Evolutionary conservation across 139 green algal genomes (phyloP), one percentile per base, ranked within the genome.

Genomic region (Spirogloea muscicola): DNA sequence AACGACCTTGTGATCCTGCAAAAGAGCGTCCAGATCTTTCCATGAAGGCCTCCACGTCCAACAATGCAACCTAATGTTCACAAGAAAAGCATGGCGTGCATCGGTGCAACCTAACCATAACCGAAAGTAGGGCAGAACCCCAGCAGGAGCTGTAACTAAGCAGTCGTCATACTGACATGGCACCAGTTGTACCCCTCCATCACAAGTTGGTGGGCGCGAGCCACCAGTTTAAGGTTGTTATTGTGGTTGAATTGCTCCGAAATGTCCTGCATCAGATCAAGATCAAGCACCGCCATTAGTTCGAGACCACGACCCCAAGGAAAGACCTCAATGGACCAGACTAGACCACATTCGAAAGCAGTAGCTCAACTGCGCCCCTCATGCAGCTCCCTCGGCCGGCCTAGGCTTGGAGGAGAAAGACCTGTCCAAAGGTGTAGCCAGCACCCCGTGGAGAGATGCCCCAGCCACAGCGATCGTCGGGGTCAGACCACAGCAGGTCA

Each of bases 191-290:
- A 96, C 3, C 93, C 93, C 79, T 99, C 92, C 93, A 97, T 97
- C 10, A 99, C 95, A 41, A 99, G 89, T 86, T 99, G 95, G 83
- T 99, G 95, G n/a, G 95, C 95, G 1, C 95, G 84, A 3, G 89
- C 88, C 39, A 99, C 90, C 16, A 98, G 86, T n/a, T 88, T 91
- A 43, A 99, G 83, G 0, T 89, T 89, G 81, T 99, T 99, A 72
- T 88, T 89, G 81, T 97, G 91, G 82, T 96, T 98, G 90, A 97
- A 99, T 77, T 97, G 90, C 86, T 98, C 92, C 33, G 73, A 88
- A 78, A 99, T 96, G 86, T 99, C 95, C 79, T 96, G 90, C 18
- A 66, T 55, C 21, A 21, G 46, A 55, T 55, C 21, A 55, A 31
- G 21, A 31, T 55, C 46, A 55, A 55, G 21, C 46, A 55, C 21